Evolutionary conservation across 164 flowering plant genomes (phyloP), one percentile per base, ranked within the genome.

Genomic region (Chloranthus sessilifolius): DNA sequence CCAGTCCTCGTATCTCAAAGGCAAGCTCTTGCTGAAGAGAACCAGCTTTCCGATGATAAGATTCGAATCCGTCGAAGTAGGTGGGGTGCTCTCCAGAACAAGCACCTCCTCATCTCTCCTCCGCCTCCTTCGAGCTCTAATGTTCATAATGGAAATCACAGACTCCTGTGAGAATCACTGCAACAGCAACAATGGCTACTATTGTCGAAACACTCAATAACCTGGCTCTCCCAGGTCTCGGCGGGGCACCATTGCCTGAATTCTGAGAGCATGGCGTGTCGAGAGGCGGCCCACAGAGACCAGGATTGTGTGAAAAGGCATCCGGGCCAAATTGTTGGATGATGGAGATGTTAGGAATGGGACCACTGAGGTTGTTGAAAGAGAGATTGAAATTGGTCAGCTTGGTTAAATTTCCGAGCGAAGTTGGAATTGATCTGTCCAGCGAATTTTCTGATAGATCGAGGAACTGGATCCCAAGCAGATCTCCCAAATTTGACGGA

Each of bases 1-100:
- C 96, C 97, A 94, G 46, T 94, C 97, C 62, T 86, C 95, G 53
- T 94, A 94, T 63, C 70, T 88, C 1, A 97, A 79, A 1, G 99
- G 96, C 62, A 94, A 63, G 54, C 69, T 82, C 66, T 86, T 86
- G 79, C 90, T 86, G 71, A 94, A 94, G 38, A 94, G 78, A 55
- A 94, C 99, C 57, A 94, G 57, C 69, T 94, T 94, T 17, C 99
- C 99, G 7, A 94, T 81, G 26, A 86, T 83, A 40, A 86, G 59
- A 65, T 66, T 81, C 3, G 98, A 81, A 15, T 88, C 95, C 3
- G 88, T 63, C 22, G 99, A 86, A 42, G 69, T 75, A 4, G 72
- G 61, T 1, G 92, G 88, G 1, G 97, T 80, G 73, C 86, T 80
- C 60, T 81, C 97, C 15, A 74, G 48, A 50, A 81, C 67, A 51